Base-by-base conservation (phyloP, 2,329 filamentous ascomycete species). In the Sclerotinia spermophila region DNA sequence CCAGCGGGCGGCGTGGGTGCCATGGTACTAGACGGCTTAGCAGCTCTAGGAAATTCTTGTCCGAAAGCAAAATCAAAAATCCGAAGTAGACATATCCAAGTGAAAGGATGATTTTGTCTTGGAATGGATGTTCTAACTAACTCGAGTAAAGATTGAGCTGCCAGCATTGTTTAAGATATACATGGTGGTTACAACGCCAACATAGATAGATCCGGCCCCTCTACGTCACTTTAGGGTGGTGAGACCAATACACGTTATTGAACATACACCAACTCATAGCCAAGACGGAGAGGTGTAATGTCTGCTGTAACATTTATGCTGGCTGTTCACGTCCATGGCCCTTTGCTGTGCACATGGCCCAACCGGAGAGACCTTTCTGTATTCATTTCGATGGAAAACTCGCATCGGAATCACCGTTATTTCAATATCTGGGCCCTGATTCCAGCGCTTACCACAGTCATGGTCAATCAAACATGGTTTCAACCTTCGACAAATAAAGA, bases 401-500 rank as follows among this genome's bases (percentile, higher is more conserved):
- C 27, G 48, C n/a, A n/a, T 27, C n/a, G n/a, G 5, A 51, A 15
- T 27, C 27, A 27, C 11, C 24, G 5, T 51, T 27, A 5, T 51
- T 27, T 27, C n/a, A 7, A 51, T 51, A n/a, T 1, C n/a, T n/a
- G 48, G 27, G 11, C 6, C 7, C 17, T 51, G 13, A 51, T 27
- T 27, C 1, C 10, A 51, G 45, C 0, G 0, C 24, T n/a, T 51
- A 2, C n/a, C 13, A 1, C 15, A n/a, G 13, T 51, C n/a, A 27
- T 27, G 5, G 5, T n/a, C 27, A 13, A 51, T 51, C n/a, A n/a
- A n/a, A n/a, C n/a, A n/a, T n/a, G n/a, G 5, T 51, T 17, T 1
- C n/a, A 51, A 27, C 13, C 1, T 51, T 6, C 48, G 7, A n/a
- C n/a, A 2, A 51, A 27, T 27, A 7, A 51, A 6, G 5, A 27